Evolutionary conservation across 108 stramenopile genomes (phyloP), one percentile per base, ranked within the genome.

Genomic region (Cyclotella cryptica): DNA sequence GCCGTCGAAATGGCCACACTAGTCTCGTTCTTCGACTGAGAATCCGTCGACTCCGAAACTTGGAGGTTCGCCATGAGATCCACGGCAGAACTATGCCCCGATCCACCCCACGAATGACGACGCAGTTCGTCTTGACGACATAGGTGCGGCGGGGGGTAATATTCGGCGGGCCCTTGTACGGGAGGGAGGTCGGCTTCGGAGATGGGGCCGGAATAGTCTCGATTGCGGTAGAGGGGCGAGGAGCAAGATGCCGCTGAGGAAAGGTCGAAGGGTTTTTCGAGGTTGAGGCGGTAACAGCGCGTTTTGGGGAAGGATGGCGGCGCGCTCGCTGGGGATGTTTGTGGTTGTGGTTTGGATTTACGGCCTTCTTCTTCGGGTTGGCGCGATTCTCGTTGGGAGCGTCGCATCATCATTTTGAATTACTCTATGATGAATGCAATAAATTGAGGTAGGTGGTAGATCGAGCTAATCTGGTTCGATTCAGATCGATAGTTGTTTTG

Each of bases 261-360:
- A n/a, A 80, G 66, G 21, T 80, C 79, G 67, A 80, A 80, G 42
- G 72, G 79, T 22, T 73, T 80, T 62, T 94, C 90, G 27, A 94
- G 84, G 55, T 94, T 94, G 55, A 94, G 77, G 41, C 89, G 90
- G 74, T 94, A 94, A 62, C 93, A 94, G 40, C 90, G 85, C 30
- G 82, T 87, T 49, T 73, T 72, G 40, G 66, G 65, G 49, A 80
- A 80, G 59, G 42, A 29, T 8, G 55, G 24, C 1, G 24, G 24
- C 21, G 55, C 21, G 11, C 21, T 12, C 1, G 19, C 11, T 5
- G 55, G 12, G 45, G 24, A 24, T 3, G 64, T 44, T 12, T 64
- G 65, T 45, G 39, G 28, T 39, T 0, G n/a, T 62, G 0, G 65
- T 18, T 46, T 11, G 52, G 65, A 44, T 68, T 47, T 45, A 26